A percentile compares a stretch with the other conserved stretches of the same genome.
These are phyloP conservation scores for Boletus barrowsii DNA, from an alignment of 768 basidiomycete species.

Conservation along the genomic window DNA sequence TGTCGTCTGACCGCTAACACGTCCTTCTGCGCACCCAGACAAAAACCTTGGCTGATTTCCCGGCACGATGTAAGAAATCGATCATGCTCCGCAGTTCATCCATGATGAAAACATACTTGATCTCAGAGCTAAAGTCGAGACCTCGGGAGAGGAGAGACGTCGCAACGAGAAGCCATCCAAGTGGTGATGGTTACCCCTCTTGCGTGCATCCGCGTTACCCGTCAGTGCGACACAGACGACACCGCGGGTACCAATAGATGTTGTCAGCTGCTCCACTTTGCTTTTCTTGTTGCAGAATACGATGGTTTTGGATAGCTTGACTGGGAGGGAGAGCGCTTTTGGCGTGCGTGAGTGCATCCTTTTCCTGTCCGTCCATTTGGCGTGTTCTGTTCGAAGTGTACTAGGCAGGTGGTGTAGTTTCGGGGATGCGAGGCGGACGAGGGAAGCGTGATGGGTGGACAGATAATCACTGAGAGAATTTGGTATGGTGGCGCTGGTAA, in stretches of 20 bases:
- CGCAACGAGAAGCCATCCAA: constrained; percentile 78
- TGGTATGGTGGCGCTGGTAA: constrained; percentile 88
- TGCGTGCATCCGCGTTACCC: constrained; percentile 53
- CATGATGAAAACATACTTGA: constrained; percentile 81
- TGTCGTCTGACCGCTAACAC: constrained; percentile 52
- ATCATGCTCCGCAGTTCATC: constrained; percentile 88
- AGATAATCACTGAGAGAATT: constrained; percentile 67
- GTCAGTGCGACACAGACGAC: constrained; percentile 66
- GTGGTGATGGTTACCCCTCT: constrained; percentile 69
- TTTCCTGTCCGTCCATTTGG: constrained; percentile 77
- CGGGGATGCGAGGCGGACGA: constrained; percentile 78
- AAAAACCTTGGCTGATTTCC: constrained; percentile 65
- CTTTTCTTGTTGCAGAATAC: constrained; percentile 80
- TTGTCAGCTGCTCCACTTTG: constrained; percentile 61
- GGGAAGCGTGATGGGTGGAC: constrained; percentile 53
- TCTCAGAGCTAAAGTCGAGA: constrained; percentile 76
- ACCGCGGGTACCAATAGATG: constrained; percentile 56
- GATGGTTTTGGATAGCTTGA: constrained; percentile 61
- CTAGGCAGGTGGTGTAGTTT: constrained; percentile 75
- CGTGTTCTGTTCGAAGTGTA: constrained; percentile 68
- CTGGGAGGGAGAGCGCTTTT: constrained; percentile 25
- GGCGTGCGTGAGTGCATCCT: constrained; percentile 44
- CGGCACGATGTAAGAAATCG: constrained; percentile 89
- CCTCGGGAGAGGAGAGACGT: constrained; percentile 90
- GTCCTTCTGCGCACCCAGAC: constrained; percentile 68